Conservation (phyloP, 495 filamentous ascomycete species). For the Lophiotrema nucula region DNA sequence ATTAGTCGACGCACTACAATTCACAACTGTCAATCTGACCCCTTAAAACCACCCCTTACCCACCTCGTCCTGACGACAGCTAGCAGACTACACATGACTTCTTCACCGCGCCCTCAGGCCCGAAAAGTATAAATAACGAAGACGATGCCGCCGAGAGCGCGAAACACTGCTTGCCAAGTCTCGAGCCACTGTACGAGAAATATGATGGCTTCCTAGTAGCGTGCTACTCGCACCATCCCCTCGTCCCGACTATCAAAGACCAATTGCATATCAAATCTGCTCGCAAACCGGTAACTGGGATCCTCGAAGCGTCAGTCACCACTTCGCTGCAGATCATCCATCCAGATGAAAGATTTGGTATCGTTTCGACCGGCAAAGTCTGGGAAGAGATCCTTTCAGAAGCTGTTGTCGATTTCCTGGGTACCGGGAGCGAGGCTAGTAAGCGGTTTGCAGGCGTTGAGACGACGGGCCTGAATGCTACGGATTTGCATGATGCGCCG, state of each 20-base stretch:
- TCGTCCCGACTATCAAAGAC: conserved; percentile 61
- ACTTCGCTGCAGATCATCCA: conserved; percentile 54
- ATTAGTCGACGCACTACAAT: conserved; percentile 56
- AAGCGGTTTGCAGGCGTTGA: conserved; percentile 71
- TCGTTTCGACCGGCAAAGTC: conserved; percentile 80
- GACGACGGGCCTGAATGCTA: conserved; percentile 79
- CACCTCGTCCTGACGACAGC: conserved; percentile 20
- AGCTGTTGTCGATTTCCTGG: conserved; percentile 60
- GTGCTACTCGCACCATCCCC: conserved; percentile 85
- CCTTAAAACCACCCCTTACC: neutral
- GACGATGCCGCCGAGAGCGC: conserved; percentile 52
- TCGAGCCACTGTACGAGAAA: conserved; percentile 50
- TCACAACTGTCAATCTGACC: conserved; percentile 46
- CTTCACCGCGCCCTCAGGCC: conserved; percentile 57
- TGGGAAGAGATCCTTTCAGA: conserved; percentile 72
- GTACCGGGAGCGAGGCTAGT: conserved; percentile 31
- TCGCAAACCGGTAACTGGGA: conserved; percentile 68
- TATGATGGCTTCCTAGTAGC: conserved; percentile 81
- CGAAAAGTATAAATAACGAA: conserved; percentile 65
- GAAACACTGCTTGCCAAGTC: conserved; percentile 54
- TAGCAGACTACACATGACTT: conserved; percentile 52
- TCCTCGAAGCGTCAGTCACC: conserved; percentile 78
- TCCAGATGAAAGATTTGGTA: conserved; percentile 67
- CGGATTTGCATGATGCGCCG: conserved; percentile 70
- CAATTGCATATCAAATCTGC: conserved; percentile 25